Conservation (phyloP, 441 rosid genomes). For the Euphorbia schlechtendalii region DNA sequence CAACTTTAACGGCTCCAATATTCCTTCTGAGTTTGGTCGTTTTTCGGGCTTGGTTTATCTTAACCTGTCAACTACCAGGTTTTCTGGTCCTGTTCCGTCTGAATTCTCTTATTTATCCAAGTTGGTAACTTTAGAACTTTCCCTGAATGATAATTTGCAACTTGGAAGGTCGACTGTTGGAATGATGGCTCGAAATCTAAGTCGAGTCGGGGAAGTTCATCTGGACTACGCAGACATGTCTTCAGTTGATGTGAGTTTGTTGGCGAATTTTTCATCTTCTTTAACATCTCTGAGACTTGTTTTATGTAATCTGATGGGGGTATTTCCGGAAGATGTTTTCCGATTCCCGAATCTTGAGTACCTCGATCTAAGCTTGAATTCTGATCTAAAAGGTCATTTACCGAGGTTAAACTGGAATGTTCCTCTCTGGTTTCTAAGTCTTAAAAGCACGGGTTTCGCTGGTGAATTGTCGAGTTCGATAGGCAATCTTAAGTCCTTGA, state of each 20-base stretch:
- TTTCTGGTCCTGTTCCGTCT: constrained; percentile 14
- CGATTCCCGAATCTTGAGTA: background rate
- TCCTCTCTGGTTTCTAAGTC: background rate
- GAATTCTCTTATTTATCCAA: constrained; percentile 13
- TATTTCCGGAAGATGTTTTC: background rate
- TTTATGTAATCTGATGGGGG: background rate
- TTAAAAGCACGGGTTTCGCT: background rate
- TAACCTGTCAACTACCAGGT: constrained; percentile 9
- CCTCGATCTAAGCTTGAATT: background rate
- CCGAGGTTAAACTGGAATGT: background rate
- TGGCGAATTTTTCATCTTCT: constrained; percentile 21
- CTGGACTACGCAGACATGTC: constrained; percentile 15
- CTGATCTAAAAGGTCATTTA: background rate
- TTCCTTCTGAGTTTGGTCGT: constrained; percentile 10
- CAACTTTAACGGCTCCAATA: constrained; percentile 11
- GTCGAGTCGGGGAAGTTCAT: background rate
- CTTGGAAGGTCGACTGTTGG: background rate
- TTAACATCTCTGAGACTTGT: constrained; percentile 12
- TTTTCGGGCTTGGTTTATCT: constrained; percentile 2
- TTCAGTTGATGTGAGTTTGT: background rate
- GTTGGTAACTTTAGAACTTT: constrained; percentile 9
- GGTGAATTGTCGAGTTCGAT: constrained; percentile 17
- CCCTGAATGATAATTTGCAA: background rate
- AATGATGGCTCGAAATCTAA: constrained; percentile 4
- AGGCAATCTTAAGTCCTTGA: constrained; percentile 10